Percentiles rank a stretch among this genome's conserved stretches.
Conservation (phyloP, 306 rosid species). For the Cucumis melo region DNA sequence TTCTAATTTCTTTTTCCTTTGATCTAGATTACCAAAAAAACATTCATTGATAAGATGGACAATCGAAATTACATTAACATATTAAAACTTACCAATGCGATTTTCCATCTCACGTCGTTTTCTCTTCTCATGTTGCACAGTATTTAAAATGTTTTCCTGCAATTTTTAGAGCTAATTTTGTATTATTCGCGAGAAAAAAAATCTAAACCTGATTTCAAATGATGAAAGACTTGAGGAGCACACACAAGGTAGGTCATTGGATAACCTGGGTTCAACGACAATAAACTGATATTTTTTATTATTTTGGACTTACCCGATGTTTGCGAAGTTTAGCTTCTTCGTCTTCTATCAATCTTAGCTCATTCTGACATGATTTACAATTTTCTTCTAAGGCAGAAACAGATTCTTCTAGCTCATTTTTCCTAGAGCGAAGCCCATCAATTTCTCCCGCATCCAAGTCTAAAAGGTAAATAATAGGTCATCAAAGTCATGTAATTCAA, state of each 20-base stretch:
- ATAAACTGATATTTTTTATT: background rate
- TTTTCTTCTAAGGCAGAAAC: slow-evolving; percentile 35
- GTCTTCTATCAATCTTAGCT: slow-evolving; percentile 33
- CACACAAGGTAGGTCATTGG: background rate
- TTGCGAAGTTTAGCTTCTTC: slow-evolving; percentile 58
- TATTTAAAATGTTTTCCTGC: slow-evolving; percentile 44
- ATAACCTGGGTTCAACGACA: background rate
- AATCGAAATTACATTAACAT: background rate
- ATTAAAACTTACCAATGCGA: slow-evolving; percentile 38
- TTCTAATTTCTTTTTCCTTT: slow-evolving; percentile 43
- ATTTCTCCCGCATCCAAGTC: slow-evolving; percentile 58
- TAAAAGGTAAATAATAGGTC: slow-evolving; percentile 17
- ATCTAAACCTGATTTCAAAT: background rate
- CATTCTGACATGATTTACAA: slow-evolving; percentile 31
- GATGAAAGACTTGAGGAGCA: background rate
- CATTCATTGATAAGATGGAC: slow-evolving; percentile 4
- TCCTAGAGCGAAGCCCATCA: slow-evolving; percentile 40
- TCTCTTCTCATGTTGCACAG: slow-evolving; percentile 29
- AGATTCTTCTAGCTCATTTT: slow-evolving; percentile 46
- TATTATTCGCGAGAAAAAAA: background rate
- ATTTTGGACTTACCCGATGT: slow-evolving; percentile 40
- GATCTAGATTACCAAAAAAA: slow-evolving; percentile 36
- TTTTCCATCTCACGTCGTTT: slow-evolving; percentile 30
- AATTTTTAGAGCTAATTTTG: background rate
- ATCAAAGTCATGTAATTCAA: background rate